These are phyloP conservation scores for Rhodosporidiobolus odoratus DNA, from an alignment of 768 basidiomycete species.

Conservation along the genomic window DNA sequence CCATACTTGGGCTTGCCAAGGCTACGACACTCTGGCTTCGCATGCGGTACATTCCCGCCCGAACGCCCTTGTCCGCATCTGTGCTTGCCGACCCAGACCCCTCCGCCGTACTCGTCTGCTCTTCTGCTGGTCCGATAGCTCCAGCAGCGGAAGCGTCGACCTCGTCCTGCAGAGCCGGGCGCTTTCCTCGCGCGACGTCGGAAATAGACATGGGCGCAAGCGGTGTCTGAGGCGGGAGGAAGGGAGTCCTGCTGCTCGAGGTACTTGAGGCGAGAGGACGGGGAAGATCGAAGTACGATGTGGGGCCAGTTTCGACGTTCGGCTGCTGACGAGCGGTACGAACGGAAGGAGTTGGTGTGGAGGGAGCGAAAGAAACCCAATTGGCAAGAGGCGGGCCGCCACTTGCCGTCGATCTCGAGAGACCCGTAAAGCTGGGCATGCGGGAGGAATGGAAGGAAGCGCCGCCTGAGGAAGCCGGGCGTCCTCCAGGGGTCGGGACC, in stretches of 20 bases:
- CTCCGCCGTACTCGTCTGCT: too few species aligned
- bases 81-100: background rate
- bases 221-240: slow-evolving; percentile 18
- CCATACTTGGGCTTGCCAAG: slow-evolving; percentile 30
- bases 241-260: slow-evolving; percentile 17
- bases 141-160: slow-evolving; percentile 10
- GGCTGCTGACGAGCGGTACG: slow-evolving; percentile 21
- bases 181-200: slow-evolving; percentile 25
- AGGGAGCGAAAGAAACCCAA: slow-evolving; percentile 35
- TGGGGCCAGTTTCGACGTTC: background rate
- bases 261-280: background rate
- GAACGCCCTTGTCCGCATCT: background rate
- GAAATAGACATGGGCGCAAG: slow-evolving; percentile 24
- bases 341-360: slow-evolving; percentile 35
- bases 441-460: background rate
- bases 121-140: background rate
- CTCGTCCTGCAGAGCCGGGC: slow-evolving; percentile 38
- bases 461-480: background rate
- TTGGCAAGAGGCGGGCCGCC: background rate
- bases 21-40: slow-evolving; percentile 22
- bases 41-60: slow-evolving; percentile 14
- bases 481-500: slow-evolving; percentile 9
- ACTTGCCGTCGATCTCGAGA: background rate
- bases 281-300: slow-evolving; percentile 39
- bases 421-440: slow-evolving; percentile 7